Percentiles rank a stretch among this genome's conserved stretches.
These are phyloP conservation scores for Salinomyces thailandicus DNA, from an alignment of 2,329 filamentous ascomycete genomes.

Conservation along the genomic window DNA sequence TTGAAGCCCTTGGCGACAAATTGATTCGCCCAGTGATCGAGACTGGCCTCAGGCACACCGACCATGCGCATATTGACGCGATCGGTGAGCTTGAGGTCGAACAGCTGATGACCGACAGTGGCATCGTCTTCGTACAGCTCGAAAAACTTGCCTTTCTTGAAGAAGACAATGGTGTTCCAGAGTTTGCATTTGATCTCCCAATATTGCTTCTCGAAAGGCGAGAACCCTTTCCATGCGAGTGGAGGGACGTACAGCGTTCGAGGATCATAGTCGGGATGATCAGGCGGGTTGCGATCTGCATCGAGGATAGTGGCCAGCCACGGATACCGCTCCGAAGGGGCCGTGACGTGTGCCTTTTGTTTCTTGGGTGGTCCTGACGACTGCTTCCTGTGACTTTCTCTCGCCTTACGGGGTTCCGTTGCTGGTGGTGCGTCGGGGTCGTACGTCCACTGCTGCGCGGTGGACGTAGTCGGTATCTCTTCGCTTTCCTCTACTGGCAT, in stretches of 20 bases:
- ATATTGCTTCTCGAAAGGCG: slow-evolving; percentile 93
- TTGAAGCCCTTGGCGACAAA: slow-evolving; percentile 98
- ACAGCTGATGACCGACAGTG: slow-evolving; percentile 88
- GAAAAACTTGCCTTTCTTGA: slow-evolving; percentile 99
- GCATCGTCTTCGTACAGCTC: slow-evolving; percentile 97
- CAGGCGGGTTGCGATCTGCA: slow-evolving; percentile 67
- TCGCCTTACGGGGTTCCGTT: slow-evolving; percentile 36
- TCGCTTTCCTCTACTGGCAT: slow-evolving; percentile 37
- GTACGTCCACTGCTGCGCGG: slow-evolving; percentile 73
- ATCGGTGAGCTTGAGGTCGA: slow-evolving; percentile 95
- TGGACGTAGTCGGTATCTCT: slow-evolving; percentile 50
- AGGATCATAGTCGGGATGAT: slow-evolving; percentile 82
- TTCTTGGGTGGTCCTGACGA: slow-evolving; percentile 26
- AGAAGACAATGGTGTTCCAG: slow-evolving; percentile 96
- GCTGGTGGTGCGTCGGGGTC: slow-evolving; percentile 50
- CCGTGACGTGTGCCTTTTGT: slow-evolving; percentile 64
- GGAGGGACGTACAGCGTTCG: slow-evolving; percentile 85
- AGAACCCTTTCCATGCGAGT: slow-evolving; percentile 68
- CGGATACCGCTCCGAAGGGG: slow-evolving; percentile 75
- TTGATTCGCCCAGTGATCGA: slow-evolving; percentile 97
- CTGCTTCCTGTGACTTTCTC: slow-evolving; percentile 23
- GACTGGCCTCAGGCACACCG: slow-evolving; percentile 84
- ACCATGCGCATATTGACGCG: slow-evolving; percentile 99
- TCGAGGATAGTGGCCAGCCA: slow-evolving; percentile 85
- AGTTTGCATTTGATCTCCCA: slow-evolving; percentile 99